These are phyloP conservation scores for Eryngium alpinum DNA, from an alignment of 140 eudicot genomes.

Conservation along the genomic window DNA sequence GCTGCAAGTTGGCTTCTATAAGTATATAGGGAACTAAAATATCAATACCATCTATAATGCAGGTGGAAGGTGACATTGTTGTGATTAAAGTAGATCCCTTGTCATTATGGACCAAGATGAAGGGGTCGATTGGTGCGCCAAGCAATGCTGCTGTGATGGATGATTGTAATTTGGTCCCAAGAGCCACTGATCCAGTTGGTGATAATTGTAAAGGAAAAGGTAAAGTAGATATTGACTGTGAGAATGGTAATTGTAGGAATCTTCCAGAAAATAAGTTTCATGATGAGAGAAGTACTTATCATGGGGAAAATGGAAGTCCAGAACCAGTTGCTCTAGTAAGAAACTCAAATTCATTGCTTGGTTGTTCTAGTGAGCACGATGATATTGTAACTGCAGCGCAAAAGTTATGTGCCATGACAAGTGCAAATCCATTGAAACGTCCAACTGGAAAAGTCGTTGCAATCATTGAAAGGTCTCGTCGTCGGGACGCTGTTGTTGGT, in stretches of 20 bases:
- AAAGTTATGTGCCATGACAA: conserved; percentile 35
- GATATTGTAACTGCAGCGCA: conserved; percentile 33
- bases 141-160: conserved; percentile 24
- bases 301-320: conserved; percentile 25
- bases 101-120: conserved; percentile 77
- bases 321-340: conserved; percentile 25
- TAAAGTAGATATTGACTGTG: conserved; percentile 27
- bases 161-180: conserved; percentile 18
- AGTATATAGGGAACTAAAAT: background rate
- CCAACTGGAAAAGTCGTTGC: conserved; percentile 89
- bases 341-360: conserved; percentile 5
- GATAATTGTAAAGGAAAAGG: conserved; percentile 37
- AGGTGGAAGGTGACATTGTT: conserved; percentile 91
- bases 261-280: conserved; percentile 16
- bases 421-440: conserved; percentile 54
- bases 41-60: conserved; percentile 14
- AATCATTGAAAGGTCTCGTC: conserved; percentile 60
- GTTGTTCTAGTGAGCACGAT: conserved; percentile 23
- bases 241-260: conserved; percentile 2
- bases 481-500: conserved; percentile 72
- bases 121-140: conserved; percentile 45
- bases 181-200: conserved; percentile 15
- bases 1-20: no score
- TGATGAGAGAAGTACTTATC: conserved; percentile 11
- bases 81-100: conserved; percentile 68